These are phyloP conservation scores for Fulvia fulva DNA, from an alignment of 2,329 filamentous ascomycete genomes.

Conservation along the genomic window DNA sequence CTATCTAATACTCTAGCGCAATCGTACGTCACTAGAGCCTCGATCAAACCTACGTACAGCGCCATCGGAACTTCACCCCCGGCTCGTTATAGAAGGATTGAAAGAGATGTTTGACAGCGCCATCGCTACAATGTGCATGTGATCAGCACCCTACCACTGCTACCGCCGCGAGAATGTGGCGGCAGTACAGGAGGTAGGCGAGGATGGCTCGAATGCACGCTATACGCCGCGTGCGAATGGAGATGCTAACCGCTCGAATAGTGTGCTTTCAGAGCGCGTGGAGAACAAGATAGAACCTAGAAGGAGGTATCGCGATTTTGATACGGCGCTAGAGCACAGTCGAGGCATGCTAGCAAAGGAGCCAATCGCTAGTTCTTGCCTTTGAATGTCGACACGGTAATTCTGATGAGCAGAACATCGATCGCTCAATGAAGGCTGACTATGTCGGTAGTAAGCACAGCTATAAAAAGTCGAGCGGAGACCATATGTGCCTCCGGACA, in stretches of 20 bases:
- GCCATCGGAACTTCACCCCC: too few species aligned
- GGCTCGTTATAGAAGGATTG: slow-evolving; percentile 98
- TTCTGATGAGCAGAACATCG: too few species aligned
- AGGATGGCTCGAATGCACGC: slow-evolving; percentile 62
- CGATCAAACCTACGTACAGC: too few species aligned
- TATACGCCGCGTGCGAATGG: slow-evolving; percentile 59
- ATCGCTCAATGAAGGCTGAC: too few species aligned
- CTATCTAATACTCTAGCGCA: too few species aligned
- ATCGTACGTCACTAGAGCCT: too few species aligned
- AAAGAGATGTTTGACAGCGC: slow-evolving; percentile 98
- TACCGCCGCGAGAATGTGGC: slow-evolving; percentile 60
- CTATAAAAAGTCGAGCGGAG: too few species aligned
- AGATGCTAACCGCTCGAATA: slow-evolving; percentile 52
- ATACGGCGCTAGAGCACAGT: slow-evolving; percentile 91
- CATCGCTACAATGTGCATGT: slow-evolving; percentile 98
- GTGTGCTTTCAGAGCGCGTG: slow-evolving; percentile 42
- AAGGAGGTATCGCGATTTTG: slow-evolving; percentile 88
- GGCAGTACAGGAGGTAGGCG: slow-evolving; percentile 85
- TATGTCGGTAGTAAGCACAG: too few species aligned
- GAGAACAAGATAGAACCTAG: slow-evolving; percentile 64
- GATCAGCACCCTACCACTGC: slow-evolving; percentile 47
- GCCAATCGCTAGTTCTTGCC: slow-evolving; percentile 93
- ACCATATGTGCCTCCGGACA: too few species aligned
- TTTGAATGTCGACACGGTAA: too few species aligned
- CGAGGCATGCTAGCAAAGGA: slow-evolving; percentile 99